Conservation (phyloP, 208 protist genomes). For the Acanthamoeba sp. region DNA sequence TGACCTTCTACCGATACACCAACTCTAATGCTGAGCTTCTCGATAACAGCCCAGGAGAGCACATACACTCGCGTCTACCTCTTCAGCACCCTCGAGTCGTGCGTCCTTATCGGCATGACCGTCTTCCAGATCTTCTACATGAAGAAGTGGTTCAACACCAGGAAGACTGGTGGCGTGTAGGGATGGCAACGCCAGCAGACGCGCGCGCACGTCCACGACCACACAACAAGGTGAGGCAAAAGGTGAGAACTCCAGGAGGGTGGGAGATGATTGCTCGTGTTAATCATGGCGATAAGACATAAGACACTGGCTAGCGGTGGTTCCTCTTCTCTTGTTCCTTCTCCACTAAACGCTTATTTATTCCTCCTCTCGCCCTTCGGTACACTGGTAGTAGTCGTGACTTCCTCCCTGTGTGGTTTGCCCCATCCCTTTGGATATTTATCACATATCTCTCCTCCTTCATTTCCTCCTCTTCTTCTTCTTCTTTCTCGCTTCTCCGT, state of each 20-base stretch:
- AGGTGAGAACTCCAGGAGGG: slow-evolving; percentile 2
- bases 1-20: neutral
- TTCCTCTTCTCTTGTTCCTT: neutral
- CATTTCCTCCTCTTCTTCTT: too few species aligned
- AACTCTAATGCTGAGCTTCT: neutral
- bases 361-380: neutral
- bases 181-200: neutral
- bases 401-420: neutral
- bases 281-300: neutral
- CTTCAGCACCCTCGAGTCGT: slow-evolving; percentile 61
- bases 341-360: neutral
- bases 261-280: neutral
- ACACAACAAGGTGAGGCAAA: neutral
- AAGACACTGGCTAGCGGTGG: neutral
- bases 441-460: too few species aligned
- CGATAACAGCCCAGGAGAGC: slow-evolving; percentile 56
- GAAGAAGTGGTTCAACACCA: slow-evolving; percentile 73
- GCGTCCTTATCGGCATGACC: slow-evolving; percentile 30
- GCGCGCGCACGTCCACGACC: too few species aligned
- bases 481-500: too few species aligned
- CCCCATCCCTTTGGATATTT: neutral
- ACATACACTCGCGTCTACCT: slow-evolving; percentile 64
- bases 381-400: neutral
- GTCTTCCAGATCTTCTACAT: slow-evolving; percentile 69
- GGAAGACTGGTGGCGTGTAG: slow-evolving; percentile 31